Evolutionary conservation across 306 rosid species (phyloP).

Genomic region (cucumber (Cucumis sativus)): DNA sequence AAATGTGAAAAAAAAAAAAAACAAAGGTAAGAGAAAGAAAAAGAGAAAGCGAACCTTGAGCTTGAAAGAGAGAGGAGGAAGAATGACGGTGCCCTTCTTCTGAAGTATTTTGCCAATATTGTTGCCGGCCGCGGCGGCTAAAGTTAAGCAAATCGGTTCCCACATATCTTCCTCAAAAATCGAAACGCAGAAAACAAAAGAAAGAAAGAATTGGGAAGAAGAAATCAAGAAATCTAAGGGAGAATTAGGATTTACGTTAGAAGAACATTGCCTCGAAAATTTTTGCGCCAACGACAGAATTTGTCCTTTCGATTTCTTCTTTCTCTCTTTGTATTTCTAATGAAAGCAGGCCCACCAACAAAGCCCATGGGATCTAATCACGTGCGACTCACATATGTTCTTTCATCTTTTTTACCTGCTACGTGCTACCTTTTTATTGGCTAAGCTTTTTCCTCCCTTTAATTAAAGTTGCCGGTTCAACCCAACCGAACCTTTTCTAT

Average conservation of each 20-base stretch:
- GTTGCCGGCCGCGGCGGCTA: slow-evolving; percentile 95
- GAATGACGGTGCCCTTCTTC: slow-evolving; percentile 93
- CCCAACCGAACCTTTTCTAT: too few species aligned
- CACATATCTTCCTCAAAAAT: slow-evolving; percentile 36
- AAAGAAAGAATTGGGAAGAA: neutral
- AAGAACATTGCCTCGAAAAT: neutral
- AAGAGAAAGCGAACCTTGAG: slow-evolving; percentile 34
- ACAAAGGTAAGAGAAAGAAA: neutral
- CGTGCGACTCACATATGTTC: neutral
- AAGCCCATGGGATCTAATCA: neutral
- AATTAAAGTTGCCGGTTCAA: too few species aligned
- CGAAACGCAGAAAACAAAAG: neutral
- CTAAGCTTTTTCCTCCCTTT: neutral
- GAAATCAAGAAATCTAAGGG: neutral
- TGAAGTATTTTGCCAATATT: slow-evolving; percentile 92
- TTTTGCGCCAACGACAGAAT: neutral
- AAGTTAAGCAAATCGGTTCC: slow-evolving; percentile 73
- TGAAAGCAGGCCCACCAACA: neutral
- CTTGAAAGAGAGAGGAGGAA: slow-evolving; percentile 88
- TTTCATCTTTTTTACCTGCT: neutral
- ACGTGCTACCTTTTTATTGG: neutral
- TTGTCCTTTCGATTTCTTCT: neutral
- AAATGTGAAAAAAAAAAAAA: neutral
- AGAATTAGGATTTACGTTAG: neutral
- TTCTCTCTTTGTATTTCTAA: neutral